These are phyloP conservation scores for Murraya paniculata DNA, from an alignment of 345 rosid genomes.

Conservation along the genomic window DNA sequence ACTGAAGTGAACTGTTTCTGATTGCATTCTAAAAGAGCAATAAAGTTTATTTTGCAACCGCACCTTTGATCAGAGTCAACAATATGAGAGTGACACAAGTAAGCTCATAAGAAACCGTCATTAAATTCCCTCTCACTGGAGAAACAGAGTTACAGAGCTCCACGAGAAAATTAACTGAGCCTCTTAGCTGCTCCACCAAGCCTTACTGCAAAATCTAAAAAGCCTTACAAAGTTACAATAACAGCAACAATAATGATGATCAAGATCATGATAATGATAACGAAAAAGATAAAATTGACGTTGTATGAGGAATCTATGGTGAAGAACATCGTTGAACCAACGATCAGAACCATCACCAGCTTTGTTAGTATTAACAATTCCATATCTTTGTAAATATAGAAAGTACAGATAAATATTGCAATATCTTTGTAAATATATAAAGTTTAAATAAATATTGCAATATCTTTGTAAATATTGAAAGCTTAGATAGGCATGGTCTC, in stretches of 20 bases:
- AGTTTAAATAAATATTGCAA: too few species aligned
- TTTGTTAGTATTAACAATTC: too few species aligned
- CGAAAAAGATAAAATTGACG: conserved; percentile 30
- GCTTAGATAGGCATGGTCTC: too few species aligned
- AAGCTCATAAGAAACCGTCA: background rate
- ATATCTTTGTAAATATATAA: too few species aligned
- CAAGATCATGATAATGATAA: background rate
- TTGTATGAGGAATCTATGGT: conserved; percentile 74
- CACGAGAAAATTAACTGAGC: conserved; percentile 72
- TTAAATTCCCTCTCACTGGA: conserved; percentile 33
- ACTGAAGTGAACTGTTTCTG: conserved; percentile 51
- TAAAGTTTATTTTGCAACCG: conserved; percentile 21
- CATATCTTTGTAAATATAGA: too few species aligned
- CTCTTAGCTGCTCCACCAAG: conserved; percentile 57
- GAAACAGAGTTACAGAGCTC: conserved; percentile 53
- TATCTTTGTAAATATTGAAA: too few species aligned
- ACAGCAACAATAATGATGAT: background rate
- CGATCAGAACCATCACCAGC: conserved; percentile 39
- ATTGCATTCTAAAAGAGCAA: conserved; percentile 46
- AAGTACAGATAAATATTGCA: too few species aligned
- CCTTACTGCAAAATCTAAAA: conserved; percentile 46
- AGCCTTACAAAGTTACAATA: background rate
- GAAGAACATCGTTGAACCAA: conserved; percentile 59
- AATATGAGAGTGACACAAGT: background rate
- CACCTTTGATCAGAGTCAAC: background rate